Evolutionary conservation across 73 alveolate species (phyloP).

Genomic region (Tetrahymena elliotti): DNA sequence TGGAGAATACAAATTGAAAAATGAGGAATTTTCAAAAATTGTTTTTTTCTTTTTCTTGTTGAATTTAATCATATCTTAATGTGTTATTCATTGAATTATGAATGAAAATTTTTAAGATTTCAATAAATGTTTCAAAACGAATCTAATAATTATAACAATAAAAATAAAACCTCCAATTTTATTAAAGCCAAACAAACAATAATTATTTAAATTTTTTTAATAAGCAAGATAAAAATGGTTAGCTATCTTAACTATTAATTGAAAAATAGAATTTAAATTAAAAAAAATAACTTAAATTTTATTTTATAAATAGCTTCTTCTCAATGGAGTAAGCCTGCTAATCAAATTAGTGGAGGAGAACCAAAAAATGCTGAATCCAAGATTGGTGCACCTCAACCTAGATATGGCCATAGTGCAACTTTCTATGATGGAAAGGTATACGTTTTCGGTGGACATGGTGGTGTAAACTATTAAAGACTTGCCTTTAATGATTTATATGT

Average conservation of each 20-base stretch:
- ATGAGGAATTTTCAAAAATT: not conserved
- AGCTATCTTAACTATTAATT: too few relatives aligned
- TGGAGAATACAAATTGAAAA: not conserved
- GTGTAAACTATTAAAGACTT: constrained; percentile 85
- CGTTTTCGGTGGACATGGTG: constrained; percentile 99
- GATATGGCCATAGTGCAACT: constrained; percentile 88
- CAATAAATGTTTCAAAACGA: not conserved
- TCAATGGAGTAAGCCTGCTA: constrained; percentile 66
- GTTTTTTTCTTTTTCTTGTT: not conserved
- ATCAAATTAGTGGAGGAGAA: constrained; percentile 59
- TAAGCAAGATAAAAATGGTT: not conserved
- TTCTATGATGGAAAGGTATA: constrained; percentile 81
- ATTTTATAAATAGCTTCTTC: not conserved
- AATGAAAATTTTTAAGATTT: not conserved
- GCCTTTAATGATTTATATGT: constrained; percentile 92
- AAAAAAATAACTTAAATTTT: too few relatives aligned
- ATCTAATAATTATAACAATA: not conserved
- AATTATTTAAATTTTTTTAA: too few relatives aligned
- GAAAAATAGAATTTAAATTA: too few relatives aligned
- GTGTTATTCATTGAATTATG: not conserved
- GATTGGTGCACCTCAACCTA: constrained; percentile 94
- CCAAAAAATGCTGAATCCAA: constrained; percentile 63
- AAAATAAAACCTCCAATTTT: not conserved
- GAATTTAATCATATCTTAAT: not conserved
- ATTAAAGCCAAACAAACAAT: not conserved